These are phyloP conservation scores for Ascochyta koolunga DNA, from an alignment of 2,329 filamentous ascomycete genomes.

Conservation along the genomic window DNA sequence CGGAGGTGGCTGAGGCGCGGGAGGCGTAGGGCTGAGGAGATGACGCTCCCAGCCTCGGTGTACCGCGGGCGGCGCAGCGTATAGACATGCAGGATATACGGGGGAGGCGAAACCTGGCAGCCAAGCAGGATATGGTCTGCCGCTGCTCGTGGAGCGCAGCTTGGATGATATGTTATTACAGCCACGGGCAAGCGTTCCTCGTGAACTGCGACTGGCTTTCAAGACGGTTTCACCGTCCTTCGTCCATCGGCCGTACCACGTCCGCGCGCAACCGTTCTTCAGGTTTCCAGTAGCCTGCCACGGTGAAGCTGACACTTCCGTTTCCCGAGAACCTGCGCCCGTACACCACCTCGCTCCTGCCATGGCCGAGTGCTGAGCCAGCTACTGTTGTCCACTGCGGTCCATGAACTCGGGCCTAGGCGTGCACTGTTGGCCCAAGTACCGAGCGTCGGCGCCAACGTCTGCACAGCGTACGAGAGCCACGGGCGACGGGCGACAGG, in stretches of 20 bases:
- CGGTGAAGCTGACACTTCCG: conserved; percentile 15
- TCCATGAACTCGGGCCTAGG: conserved; percentile 2
- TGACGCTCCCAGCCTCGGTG: conserved; percentile 15
- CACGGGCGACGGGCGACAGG: background rate
- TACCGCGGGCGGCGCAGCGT: conserved; percentile 9
- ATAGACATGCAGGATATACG: conserved; percentile 10
- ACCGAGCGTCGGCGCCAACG: conserved; percentile 12
- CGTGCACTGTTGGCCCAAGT: conserved; percentile 13
- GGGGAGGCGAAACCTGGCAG: background rate
- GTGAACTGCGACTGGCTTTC: conserved; percentile 5
- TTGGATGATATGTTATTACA: background rate
- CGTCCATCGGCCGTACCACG: conserved; percentile 16
- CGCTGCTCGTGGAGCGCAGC: background rate
- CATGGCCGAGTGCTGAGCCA: conserved; percentile 26
- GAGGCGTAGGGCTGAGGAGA: conserved; percentile 13
- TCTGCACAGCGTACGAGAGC: background rate
- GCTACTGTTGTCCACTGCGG: conserved; percentile 12
- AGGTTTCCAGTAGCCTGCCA: conserved; percentile 11
- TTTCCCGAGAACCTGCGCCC: conserved; percentile 1
- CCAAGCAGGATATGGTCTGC: conserved; percentile 3
- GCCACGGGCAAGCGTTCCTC: background rate
- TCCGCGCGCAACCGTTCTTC: conserved; percentile 6
- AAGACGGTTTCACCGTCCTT: conserved; percentile 14
- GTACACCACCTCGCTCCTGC: conserved; percentile 5
- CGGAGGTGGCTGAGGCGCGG: conserved; percentile 13